These are phyloP conservation scores for Xerocomus potaroensis DNA, from an alignment of 768 basidiomycete species.

Conservation along the genomic window DNA sequence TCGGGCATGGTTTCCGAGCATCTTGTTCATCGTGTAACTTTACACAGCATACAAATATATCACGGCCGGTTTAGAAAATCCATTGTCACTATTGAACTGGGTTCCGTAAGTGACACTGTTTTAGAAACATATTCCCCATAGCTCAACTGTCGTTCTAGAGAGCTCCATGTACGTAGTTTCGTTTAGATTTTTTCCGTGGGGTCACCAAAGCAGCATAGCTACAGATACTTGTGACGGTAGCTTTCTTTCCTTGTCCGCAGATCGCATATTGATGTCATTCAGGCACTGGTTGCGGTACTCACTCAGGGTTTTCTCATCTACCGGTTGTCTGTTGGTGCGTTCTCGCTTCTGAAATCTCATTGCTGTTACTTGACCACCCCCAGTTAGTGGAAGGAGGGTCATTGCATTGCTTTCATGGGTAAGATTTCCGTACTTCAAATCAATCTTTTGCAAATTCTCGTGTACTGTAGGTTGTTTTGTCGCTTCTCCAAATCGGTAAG, in stretches of 20 bases:
- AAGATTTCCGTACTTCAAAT: not conserved
- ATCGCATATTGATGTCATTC: not conserved
- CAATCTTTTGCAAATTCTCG: not conserved
- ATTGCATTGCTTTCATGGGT: not conserved
- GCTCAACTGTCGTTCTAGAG: not conserved
- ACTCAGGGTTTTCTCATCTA: not conserved
- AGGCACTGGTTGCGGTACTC: not conserved
- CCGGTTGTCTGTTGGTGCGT: slow-evolving; percentile 1
- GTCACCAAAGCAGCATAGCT: not conserved
- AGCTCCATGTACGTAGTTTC: not conserved
- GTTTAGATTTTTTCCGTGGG: too few relatives aligned
- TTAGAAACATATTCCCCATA: too few relatives aligned
- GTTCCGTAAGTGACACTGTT: not conserved
- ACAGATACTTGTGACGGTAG: not conserved
- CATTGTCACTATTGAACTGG: not conserved
- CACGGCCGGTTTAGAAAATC: not conserved
- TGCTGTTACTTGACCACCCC: too few relatives aligned
- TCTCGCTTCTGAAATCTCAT: not conserved
- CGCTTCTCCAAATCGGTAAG: not conserved
- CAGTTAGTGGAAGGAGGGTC: not conserved
- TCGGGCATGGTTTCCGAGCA: not conserved
- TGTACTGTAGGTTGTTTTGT: not conserved
- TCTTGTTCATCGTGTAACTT: not conserved
- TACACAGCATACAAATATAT: not conserved
- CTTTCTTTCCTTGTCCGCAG: not conserved